A percentile compares a stretch with the other conserved stretches of the same genome.
Evolutionary conservation across 768 basidiomycete species (phyloP).

Genomic region (Lactarius vividus): DNA sequence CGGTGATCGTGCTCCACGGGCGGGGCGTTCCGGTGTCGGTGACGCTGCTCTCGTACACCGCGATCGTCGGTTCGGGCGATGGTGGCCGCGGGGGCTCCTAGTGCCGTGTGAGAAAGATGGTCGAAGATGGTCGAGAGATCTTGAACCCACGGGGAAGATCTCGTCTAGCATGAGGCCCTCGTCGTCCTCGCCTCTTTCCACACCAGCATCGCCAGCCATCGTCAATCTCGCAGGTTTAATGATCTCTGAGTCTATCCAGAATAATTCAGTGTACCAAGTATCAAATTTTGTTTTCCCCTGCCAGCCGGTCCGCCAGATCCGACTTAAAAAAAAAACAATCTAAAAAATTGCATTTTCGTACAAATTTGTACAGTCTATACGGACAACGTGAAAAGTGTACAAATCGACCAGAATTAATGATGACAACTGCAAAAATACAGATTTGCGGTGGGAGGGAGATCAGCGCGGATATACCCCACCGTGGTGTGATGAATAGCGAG

Average conservation of each 20-base stretch:
- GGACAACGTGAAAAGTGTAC: background rate
- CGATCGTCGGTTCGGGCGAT: slow-evolving; percentile 58
- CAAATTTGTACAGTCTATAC: background rate
- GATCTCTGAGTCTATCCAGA: too few relatives aligned
- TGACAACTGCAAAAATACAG: background rate
- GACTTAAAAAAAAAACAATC: background rate
- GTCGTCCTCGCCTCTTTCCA: slow-evolving; percentile 30
- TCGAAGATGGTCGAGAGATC: background rate
- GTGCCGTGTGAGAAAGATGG: too few relatives aligned
- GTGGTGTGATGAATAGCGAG: too few relatives aligned
- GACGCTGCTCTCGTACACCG: slow-evolving; percentile 44
- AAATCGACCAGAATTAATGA: background rate
- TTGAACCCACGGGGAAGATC: slow-evolving; percentile 47
- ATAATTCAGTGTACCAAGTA: too few relatives aligned
- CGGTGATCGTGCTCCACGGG: slow-evolving; percentile 43
- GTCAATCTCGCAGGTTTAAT: background rate
- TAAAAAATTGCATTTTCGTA: background rate
- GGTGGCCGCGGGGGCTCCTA: slow-evolving; percentile 69
- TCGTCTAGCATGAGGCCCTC: slow-evolving; percentile 40
- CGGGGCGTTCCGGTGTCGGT: background rate
- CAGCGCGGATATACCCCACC: too few relatives aligned
- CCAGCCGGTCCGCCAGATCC: background rate
- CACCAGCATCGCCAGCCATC: background rate
- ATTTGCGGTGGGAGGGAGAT: background rate
- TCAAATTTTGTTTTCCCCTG: too few relatives aligned